Evolutionary conservation across 2,329 filamentous ascomycete genomes (phyloP), one percentile per base, ranked within the genome.

Genomic region (Aspergillus novofumigatus): DNA sequence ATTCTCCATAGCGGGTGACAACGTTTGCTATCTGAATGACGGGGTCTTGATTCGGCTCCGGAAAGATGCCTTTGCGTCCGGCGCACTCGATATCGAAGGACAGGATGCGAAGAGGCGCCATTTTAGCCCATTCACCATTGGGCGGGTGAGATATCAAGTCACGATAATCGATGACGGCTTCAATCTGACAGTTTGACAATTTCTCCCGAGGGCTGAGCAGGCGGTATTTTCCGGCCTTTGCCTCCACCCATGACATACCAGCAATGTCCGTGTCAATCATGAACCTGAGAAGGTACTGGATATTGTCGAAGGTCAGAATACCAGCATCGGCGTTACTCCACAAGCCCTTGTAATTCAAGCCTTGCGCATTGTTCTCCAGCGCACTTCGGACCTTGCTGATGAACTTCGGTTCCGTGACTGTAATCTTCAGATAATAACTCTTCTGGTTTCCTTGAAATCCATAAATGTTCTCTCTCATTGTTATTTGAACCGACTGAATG

Each of bases 31-130:
- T 99, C 73, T 99, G 94, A 64, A 99, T 99, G 63, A 99, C 92
- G 0, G 93, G 92, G 67, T 99, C 94, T 21, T 91, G 78, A 59
- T 93, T 86, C 9, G 95, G 87, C 73, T 99, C 94, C 0, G 95
- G 94, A 69, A 99, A 99, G 69, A 99, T 89, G 63, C 94, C 94
- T 76, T 99, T 97, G 65, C 95, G 89, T 52, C 94, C 94, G 65
- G 94, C 94, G 74, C 94, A 99, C 75, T 99, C 94, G 66, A 99
- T 99, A 84, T 99, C 94, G 69, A 99, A 97, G 4, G 94, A 97
- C 49, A 99, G 77, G 49, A 96, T 89, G 59, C 94, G 87, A 3
- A 99, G 80, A 0, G 94, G 94, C 0, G 95, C 94, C 87, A 97
- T 97, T 77, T 97, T 99, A 28, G 91, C 91, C 92, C 93, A 99